A percentile compares a stretch with the other conserved stretches of the same genome.
Evolutionary conservation across 441 rosid species (phyloP).

Genomic region (Adansonia gregorii): DNA sequence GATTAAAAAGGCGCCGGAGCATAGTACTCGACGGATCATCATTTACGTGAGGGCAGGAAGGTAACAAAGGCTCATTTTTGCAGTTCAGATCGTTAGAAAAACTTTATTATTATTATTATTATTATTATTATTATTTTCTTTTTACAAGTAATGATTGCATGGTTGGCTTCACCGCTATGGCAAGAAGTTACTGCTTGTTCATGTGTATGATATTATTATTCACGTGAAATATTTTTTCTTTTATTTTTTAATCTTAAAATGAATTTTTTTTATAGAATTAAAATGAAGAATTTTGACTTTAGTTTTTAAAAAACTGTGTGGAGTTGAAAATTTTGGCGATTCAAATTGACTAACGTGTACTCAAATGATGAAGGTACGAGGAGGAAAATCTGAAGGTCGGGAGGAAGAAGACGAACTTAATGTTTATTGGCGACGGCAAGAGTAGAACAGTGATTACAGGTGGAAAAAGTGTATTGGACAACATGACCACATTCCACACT

Average conservation of each 20-base stretch:
- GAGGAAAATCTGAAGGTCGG: conserved; percentile 77
- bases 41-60: conserved; percentile 88
- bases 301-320: not conserved
- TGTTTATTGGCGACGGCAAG: conserved; percentile 96
- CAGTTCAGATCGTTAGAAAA: not conserved
- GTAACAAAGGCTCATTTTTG: conserved; percentile 36
- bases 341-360: not conserved
- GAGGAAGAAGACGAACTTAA: conserved; percentile 75
- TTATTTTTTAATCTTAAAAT: not conserved
- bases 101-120: not conserved
- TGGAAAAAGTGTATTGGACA: conserved; percentile 54
- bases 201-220: not conserved
- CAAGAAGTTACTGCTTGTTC: not conserved
- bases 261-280: not conserved
- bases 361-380: conserved; percentile 62
- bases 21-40: conserved; percentile 60
- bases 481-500: conserved; percentile 85
- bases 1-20: conserved; percentile 78
- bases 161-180: not conserved
- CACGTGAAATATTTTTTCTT: not conserved
- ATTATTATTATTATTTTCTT: too few relatives aligned
- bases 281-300: not conserved
- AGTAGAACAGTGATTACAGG: conserved; percentile 76
- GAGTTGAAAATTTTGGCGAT: not conserved
- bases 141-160: too few relatives aligned